A percentile compares a stretch with the other conserved stretches of the same genome.
These are phyloP conservation scores for Colletotrichum siamense DNA, from an alignment of 2,329 filamentous ascomycete species.

Conservation along the genomic window DNA sequence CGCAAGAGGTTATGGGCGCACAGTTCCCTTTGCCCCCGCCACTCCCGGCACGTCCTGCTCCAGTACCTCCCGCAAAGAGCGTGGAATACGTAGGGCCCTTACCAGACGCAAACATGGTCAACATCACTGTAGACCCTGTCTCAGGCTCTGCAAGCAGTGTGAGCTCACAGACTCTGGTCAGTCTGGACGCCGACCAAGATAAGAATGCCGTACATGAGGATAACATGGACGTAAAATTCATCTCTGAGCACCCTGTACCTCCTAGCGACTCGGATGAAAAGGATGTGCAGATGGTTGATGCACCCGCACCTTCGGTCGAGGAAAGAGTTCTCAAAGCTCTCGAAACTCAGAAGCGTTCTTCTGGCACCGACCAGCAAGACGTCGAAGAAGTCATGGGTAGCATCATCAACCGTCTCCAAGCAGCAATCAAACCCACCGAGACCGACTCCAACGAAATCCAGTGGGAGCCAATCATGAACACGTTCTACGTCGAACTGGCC, in stretches of 20 bases:
- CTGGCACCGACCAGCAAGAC: constrained; percentile 81
- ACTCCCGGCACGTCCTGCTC: constrained; percentile 53
- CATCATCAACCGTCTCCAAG: constrained; percentile 88
- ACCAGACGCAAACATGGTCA: constrained; percentile 38
- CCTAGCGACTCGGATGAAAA: constrained; percentile 16
- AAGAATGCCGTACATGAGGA: neutral
- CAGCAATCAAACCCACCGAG: constrained; percentile 77
- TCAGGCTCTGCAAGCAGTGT: constrained; percentile 50
- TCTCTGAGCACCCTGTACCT: constrained; percentile 25
- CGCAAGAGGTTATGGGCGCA: constrained; percentile 18
- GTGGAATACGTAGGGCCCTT: constrained; percentile 22
- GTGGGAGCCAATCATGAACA: constrained; percentile 78
- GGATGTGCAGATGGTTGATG: constrained; percentile 2
- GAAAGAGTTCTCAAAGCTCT: constrained; percentile 50
- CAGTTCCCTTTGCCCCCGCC: constrained; percentile 45
- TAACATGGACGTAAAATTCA: constrained; percentile 5
- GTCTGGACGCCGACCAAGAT: constrained; percentile 37
- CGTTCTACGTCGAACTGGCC: constrained; percentile 67
- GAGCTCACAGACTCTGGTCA: constrained; percentile 60
- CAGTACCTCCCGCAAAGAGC: constrained; percentile 36
- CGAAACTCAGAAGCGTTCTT: constrained; percentile 50
- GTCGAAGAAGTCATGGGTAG: constrained; percentile 96
- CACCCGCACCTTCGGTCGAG: constrained; percentile 35
- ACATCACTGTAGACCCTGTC: constrained; percentile 33
- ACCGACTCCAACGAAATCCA: constrained; percentile 75